Evolutionary conservation across 345 rosid genomes (phyloP).

Genomic region (Luvunga scandens): DNA sequence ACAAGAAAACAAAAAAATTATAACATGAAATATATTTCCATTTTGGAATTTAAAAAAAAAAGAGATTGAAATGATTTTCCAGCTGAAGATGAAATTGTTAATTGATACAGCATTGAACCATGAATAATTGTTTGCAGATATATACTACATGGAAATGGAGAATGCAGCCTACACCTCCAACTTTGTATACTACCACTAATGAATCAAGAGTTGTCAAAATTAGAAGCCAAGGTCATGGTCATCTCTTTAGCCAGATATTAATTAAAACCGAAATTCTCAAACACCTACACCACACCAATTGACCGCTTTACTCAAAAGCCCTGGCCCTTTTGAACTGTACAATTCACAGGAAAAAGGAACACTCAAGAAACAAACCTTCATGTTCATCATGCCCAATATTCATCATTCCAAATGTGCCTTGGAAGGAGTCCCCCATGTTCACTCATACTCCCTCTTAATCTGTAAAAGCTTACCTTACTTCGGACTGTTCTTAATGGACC

Average conservation of each 20-base stretch:
- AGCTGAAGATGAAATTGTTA: neutral
- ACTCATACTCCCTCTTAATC: constrained; percentile 85
- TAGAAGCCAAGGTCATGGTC: constrained; percentile 21
- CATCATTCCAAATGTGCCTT: constrained; percentile 34
- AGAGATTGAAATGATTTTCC: neutral
- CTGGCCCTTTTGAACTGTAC: constrained; percentile 31
- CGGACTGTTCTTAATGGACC: constrained; percentile 81
- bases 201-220: constrained; percentile 34
- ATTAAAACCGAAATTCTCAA: constrained; percentile 4
- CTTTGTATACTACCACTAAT: constrained; percentile 23
- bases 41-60: neutral
- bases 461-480: constrained; percentile 64
- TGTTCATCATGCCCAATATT: constrained; percentile 31
- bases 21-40: no score
- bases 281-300: constrained; percentile 21
- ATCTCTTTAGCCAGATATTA: constrained; percentile 4
- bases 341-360: constrained; percentile 11
- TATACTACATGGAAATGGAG: constrained; percentile 23
- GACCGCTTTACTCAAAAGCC: constrained; percentile 12
- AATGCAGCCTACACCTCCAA: constrained; percentile 31
- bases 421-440: constrained; percentile 80
- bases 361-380: constrained; percentile 18
- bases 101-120: constrained; percentile 4
- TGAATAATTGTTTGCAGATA: constrained; percentile 18
- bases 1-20: no score